phyloP scores from a whole-genome alignment of 371 early-diverging fungal genomes.

The Quaeritorhiza haematococci region DNA sequence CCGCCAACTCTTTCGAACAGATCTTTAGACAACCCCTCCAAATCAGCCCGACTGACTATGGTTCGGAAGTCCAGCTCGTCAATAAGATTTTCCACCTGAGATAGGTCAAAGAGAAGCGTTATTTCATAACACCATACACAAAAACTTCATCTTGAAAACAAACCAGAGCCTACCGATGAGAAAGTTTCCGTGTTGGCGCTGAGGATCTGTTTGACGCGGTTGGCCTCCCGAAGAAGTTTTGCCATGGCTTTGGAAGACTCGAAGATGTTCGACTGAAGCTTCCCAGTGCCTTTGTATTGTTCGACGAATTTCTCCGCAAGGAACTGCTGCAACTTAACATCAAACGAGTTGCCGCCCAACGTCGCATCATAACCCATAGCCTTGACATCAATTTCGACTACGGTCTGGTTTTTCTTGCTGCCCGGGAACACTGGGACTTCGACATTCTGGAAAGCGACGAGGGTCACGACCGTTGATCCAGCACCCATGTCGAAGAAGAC shows the following conservation, averaged over 20 bases:
- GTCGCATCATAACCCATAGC: constrained; percentile 77
- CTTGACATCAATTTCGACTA: constrained; percentile 71
- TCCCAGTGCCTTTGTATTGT: constrained; percentile 14
- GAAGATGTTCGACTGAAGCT: constrained; percentile 33
- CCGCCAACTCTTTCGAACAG: constrained; percentile 63
- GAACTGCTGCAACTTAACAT: constrained; percentile 68
- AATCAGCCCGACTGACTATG: constrained; percentile 69
- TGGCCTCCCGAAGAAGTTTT: constrained; percentile 84
- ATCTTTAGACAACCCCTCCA: constrained; percentile 66
- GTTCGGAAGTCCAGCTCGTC: constrained; percentile 80
- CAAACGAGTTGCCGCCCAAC: constrained; percentile 86
- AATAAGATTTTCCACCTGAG: constrained; percentile 76
- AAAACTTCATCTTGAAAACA: background rate
- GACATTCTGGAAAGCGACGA: constrained; percentile 72
- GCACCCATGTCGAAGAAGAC: constrained; percentile 97
- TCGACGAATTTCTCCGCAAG: constrained; percentile 71
- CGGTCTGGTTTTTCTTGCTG: constrained; percentile 45
- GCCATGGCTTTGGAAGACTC: constrained; percentile 75
- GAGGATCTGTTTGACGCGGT: constrained; percentile 89
- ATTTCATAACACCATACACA: background rate
- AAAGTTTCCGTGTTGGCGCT: constrained; percentile 85
- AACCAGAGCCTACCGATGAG: constrained; percentile 59
- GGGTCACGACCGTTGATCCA: constrained; percentile 82
- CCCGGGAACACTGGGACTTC: constrained; percentile 30
- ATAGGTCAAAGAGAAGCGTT: background rate